A percentile compares a stretch with the other conserved stretches of the same genome.
phyloP scores from a whole-genome alignment of 2,329 filamentous ascomycete genomes.

The Lasiodiplodia sp. region DNA sequence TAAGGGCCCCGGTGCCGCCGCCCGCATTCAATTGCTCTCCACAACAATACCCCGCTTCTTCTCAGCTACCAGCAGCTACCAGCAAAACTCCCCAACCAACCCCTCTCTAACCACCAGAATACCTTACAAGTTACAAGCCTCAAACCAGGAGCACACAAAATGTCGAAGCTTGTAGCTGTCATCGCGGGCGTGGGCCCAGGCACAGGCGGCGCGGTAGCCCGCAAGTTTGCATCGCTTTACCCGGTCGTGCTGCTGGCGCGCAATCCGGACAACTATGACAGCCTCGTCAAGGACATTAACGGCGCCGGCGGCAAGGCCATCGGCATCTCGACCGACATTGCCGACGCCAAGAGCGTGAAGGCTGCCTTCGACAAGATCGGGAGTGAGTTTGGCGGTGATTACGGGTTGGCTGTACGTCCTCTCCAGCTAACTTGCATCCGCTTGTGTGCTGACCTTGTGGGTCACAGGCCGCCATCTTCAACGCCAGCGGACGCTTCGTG shows the following conservation, averaged over 20 bases:
- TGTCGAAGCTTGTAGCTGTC: slow-evolving; percentile 64
- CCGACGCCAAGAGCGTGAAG: slow-evolving; percentile 61
- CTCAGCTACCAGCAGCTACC: background rate
- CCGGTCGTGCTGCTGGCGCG: slow-evolving; percentile 79
- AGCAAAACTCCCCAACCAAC: background rate
- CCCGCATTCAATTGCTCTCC: background rate
- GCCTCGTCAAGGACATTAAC: slow-evolving; percentile 74
- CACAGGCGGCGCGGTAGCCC: slow-evolving; percentile 68
- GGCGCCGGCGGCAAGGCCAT: slow-evolving; percentile 71
- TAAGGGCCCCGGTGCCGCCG: slow-evolving; percentile 5
- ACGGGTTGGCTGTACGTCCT: slow-evolving; percentile 43
- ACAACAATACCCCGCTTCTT: background rate
- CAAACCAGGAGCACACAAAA: background rate
- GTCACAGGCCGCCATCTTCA: slow-evolving; percentile 69
- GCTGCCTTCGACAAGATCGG: slow-evolving; percentile 69
- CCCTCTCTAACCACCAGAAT: background rate
- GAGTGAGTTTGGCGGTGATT: slow-evolving; percentile 62
- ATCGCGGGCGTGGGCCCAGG: slow-evolving; percentile 77
- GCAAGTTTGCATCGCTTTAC: slow-evolving; percentile 69
- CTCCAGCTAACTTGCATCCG: background rate
- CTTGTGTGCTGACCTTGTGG: background rate
- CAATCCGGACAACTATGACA: slow-evolving; percentile 68
- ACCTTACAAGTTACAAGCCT: background rate
- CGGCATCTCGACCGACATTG: slow-evolving; percentile 72
- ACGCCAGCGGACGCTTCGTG: slow-evolving; percentile 67